Evolutionary conservation across 2,329 filamentous ascomycete species (phyloP).

Genomic region (Cadophora gregata): DNA sequence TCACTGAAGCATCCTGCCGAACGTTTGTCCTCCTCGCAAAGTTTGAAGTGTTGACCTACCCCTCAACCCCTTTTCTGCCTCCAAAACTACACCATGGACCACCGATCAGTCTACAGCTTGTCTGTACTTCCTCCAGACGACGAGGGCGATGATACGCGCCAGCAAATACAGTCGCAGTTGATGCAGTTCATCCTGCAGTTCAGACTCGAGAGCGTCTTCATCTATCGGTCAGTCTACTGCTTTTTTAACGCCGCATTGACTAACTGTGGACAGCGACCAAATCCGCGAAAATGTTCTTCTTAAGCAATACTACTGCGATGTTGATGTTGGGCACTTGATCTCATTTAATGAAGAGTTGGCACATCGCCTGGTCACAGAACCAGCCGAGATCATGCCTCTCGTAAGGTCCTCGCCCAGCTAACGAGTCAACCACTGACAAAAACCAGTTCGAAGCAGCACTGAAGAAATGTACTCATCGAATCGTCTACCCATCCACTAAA

Average conservation of each 20-base stretch:
- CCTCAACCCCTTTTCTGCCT: not conserved
- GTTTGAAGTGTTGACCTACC: not conserved
- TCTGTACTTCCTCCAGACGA: constrained; percentile 76
- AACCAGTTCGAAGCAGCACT: constrained; percentile 86
- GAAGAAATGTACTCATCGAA: constrained; percentile 89
- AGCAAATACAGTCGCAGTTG: constrained; percentile 78
- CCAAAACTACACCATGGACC: constrained; percentile 69
- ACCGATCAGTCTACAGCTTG: constrained; percentile 83
- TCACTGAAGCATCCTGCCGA: not conserved
- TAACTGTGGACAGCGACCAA: constrained; percentile 73
- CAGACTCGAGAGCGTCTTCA: constrained; percentile 89
- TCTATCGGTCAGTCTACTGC: constrained; percentile 75
- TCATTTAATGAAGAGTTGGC: constrained; percentile 96
- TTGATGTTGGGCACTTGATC: constrained; percentile 95
- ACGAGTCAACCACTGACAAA: constrained; percentile 14
- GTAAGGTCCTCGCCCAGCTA: constrained; percentile 58
- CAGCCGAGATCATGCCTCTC: constrained; percentile 88
- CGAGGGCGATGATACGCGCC: constrained; percentile 67
- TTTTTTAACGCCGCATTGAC: constrained; percentile 20
- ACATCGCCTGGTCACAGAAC: constrained; percentile 86
- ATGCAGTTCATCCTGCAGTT: constrained; percentile 94
- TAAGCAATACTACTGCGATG: constrained; percentile 94
- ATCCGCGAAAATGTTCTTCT: constrained; percentile 92
- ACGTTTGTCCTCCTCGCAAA: not conserved
- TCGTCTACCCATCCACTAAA: constrained; percentile 81